Base-by-base conservation (phyloP, 495 filamentous ascomycete genomes). In the Peziza echinospora region DNA sequence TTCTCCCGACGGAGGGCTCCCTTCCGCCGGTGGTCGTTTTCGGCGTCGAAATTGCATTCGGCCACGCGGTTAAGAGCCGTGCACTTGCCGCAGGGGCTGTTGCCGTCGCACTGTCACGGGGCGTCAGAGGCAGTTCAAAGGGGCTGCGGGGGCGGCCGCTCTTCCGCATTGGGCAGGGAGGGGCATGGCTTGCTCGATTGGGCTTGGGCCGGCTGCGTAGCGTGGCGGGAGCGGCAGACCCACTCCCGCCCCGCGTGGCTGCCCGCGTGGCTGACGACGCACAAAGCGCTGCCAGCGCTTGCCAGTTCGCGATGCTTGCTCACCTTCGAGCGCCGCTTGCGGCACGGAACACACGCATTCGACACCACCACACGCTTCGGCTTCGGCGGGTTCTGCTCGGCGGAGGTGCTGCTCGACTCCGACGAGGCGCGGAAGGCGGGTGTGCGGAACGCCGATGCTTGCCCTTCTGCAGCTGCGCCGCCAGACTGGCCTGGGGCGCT, bases 81-180 rank as follows among this genome's bases (percentile, higher is more conserved):
- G 47, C 68, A 71, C 9, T 69, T 71, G 13, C 67, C 64, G 50
- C 69, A 71, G 3, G 69, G 69, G 2, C 57, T 55, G 6, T 50
- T 59, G 6, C 68, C 67, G 56, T 71, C 67, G 51, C 68, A 71
- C 69, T 71, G n/a, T n/a, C n/a, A n/a, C n/a, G n/a, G n/a, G n/a
- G n/a, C n/a, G n/a, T n/a, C n/a, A n/a, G n/a, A n/a, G n/a, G n/a
- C n/a, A n/a, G n/a, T n/a, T n/a, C n/a, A n/a, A n/a, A n/a, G n/a
- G n/a, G n/a, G n/a, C n/a, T n/a, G n/a, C n/a, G n/a, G n/a, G n/a
- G n/a, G n/a, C n/a, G n/a, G n/a, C n/a, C n/a, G n/a, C n/a, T n/a
- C n/a, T n/a, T n/a, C n/a, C n/a, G n/a, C n/a, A n/a, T n/a, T n/a
- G n/a, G n/a, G n/a, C n/a, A n/a, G n/a, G n/a, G n/a, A n/a, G n/a